phyloP scores from a whole-genome alignment of 2,329 filamentous ascomycete genomes.

The Botrytis medusae region DNA sequence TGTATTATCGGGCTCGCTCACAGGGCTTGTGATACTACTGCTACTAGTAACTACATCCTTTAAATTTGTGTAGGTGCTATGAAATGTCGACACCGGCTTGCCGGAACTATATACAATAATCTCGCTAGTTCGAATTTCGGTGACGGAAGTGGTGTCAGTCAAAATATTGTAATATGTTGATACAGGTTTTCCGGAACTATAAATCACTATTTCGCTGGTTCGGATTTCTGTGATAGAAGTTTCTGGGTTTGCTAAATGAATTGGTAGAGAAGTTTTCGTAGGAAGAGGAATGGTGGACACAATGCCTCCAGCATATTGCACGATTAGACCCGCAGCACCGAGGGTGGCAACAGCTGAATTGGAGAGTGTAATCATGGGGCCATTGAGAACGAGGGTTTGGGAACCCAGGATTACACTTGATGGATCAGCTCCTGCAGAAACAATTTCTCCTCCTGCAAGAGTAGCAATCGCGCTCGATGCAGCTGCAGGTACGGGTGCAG shows the following conservation, averaged over 20 bases:
- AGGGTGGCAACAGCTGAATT: constrained; percentile 23
- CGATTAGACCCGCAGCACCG: constrained; percentile 21
- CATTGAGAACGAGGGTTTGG: constrained; percentile 21
- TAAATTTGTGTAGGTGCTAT: not conserved
- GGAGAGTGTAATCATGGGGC: constrained; percentile 15
- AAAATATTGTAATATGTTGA: not conserved
- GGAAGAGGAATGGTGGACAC: constrained; percentile 23
- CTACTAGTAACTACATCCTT: not conserved
- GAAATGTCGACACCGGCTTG: not conserved
- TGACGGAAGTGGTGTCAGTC: not conserved
- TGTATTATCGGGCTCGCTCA: not conserved
- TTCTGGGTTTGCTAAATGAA: not conserved
- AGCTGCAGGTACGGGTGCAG: not conserved
- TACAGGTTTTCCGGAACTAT: not conserved
- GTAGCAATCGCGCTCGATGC: not conserved
- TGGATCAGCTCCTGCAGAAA: not conserved
- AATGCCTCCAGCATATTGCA: constrained; percentile 23
- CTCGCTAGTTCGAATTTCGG: constrained; percentile 5
- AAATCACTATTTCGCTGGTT: constrained; percentile 2
- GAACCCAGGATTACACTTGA: constrained; percentile 15
- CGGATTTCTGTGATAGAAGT: not conserved
- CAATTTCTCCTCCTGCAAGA: not conserved
- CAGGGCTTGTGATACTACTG: not conserved
- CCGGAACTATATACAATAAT: not conserved
- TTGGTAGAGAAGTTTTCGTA: not conserved